These are phyloP conservation scores for Metschnikowia hibisci DNA, from an alignment of 805 yeast genomes.

Conservation along the genomic window DNA sequence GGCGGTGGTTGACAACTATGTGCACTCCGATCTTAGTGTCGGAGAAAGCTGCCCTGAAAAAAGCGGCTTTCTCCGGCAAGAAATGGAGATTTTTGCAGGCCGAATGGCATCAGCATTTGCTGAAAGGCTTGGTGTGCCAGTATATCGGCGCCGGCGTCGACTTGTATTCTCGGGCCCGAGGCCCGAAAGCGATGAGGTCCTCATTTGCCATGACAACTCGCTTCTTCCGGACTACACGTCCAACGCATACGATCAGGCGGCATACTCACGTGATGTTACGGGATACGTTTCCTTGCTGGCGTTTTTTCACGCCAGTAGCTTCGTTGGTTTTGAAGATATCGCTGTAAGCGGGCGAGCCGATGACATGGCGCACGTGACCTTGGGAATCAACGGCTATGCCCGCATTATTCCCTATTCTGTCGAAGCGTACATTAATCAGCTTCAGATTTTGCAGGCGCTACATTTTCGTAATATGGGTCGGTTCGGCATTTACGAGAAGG, in stretches of 20 bases:
- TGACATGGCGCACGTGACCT: slow-evolving; percentile 11
- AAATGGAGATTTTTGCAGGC: slow-evolving; percentile 26
- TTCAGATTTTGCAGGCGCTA: slow-evolving; percentile 33
- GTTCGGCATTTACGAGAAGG: slow-evolving; percentile 9
- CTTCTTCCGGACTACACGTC: slow-evolving; percentile 36
- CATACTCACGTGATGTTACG: slow-evolving; percentile 31
- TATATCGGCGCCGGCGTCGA: slow-evolving; percentile 17
- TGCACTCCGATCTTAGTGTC: slow-evolving; percentile 3
- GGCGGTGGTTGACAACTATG: slow-evolving; percentile 2
- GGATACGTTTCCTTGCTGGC: slow-evolving; percentile 37
- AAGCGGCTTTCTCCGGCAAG: slow-evolving; percentile 23
- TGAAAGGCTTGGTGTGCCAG: slow-evolving; percentile 16
- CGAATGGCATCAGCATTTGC: slow-evolving; percentile 24
- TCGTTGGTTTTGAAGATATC: slow-evolving; percentile 19
- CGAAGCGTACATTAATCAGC: slow-evolving; percentile 32
- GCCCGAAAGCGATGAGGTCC: slow-evolving; percentile 22
- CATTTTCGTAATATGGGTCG: slow-evolving; percentile 17
- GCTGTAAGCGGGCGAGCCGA: slow-evolving; percentile 10
- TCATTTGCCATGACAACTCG: slow-evolving; percentile 32
- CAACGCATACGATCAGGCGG: slow-evolving; percentile 32
- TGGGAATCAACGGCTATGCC: slow-evolving; percentile 31
- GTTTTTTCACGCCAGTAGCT: slow-evolving; percentile 31
- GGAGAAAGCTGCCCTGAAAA: slow-evolving; percentile 4
- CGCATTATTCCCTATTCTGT: slow-evolving; percentile 21
- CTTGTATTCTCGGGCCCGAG: slow-evolving; percentile 2